These are phyloP conservation scores for Colletotrichum sojae DNA, from an alignment of 2,329 filamentous ascomycete genomes.

Conservation along the genomic window DNA sequence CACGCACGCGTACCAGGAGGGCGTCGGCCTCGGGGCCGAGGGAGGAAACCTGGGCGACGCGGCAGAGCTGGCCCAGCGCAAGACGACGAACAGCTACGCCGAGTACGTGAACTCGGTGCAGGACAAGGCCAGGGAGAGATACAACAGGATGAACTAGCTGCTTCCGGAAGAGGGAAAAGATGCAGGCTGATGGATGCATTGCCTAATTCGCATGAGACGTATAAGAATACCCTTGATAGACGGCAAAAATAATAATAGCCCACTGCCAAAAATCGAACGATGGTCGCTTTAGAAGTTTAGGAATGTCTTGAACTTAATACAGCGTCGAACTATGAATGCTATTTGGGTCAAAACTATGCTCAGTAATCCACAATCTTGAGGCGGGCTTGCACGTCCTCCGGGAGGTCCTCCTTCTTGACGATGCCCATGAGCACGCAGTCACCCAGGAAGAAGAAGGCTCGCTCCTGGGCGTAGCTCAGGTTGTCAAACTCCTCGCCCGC, in stretches of 20 bases:
- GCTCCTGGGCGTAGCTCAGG: constrained; percentile 88
- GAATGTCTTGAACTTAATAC: neutral
- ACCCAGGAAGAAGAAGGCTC: constrained; percentile 95
- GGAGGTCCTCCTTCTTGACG: constrained; percentile 81
- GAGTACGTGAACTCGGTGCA: constrained; percentile 76
- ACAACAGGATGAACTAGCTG: constrained; percentile 63
- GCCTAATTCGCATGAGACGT: neutral
- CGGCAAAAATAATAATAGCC: neutral
- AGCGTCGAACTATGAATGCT: constrained; percentile 3
- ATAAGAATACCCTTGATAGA: neutral
- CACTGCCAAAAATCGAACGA: neutral
- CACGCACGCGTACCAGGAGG: constrained; percentile 75
- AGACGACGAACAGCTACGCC: constrained; percentile 71
- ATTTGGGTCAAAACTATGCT: neutral
- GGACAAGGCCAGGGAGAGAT: constrained; percentile 77
- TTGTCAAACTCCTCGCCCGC: constrained; percentile 91
- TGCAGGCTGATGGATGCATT: neutral
- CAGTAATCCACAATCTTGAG: constrained; percentile 80
- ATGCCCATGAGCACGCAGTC: constrained; percentile 86
- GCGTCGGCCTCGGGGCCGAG: constrained; percentile 78
- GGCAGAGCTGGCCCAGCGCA: constrained; percentile 71
- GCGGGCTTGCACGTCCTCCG: constrained; percentile 72
- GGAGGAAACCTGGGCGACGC: constrained; percentile 80
- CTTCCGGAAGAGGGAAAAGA: neutral
- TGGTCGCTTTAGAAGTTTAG: neutral